phyloP scores from a whole-genome alignment of 768 basidiomycete species.

The Boletus bicolor region DNA sequence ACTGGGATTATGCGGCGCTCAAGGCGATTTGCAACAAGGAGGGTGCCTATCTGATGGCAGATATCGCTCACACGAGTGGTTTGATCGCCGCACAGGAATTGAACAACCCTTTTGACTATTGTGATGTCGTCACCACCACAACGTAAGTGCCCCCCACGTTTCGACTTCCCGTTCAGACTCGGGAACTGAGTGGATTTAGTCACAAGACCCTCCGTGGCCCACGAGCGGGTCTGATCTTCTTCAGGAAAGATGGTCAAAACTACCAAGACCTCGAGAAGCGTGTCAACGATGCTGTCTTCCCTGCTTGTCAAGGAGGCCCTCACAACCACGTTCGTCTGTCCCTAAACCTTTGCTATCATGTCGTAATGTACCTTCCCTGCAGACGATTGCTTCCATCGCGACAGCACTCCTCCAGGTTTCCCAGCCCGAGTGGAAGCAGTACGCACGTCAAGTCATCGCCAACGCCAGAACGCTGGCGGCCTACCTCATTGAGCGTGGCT shows the following conservation, averaged over 20 bases:
- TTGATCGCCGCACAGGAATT: constrained; percentile 90
- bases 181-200: constrained; percentile 32
- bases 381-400: constrained; percentile 95
- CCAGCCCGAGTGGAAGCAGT: constrained; percentile 84
- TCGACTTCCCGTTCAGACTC: not conserved
- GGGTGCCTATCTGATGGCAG: constrained; percentile 91
- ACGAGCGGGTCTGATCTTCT: constrained; percentile 97
- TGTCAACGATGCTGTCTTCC: constrained; percentile 98
- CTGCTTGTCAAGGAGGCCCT: constrained; percentile 98
- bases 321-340: constrained; percentile 82
- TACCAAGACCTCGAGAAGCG: constrained; percentile 90
- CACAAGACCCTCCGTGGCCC: constrained; percentile 99
- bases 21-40: constrained; percentile 81
- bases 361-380: not conserved
- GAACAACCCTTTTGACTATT: constrained; percentile 89
- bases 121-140: constrained; percentile 97
- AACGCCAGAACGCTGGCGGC: constrained; percentile 80
- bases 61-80: constrained; percentile 97
- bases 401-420: constrained; percentile 89
- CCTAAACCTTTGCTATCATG: not conserved
- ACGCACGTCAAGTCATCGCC: constrained; percentile 91
- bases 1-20: constrained; percentile 91
- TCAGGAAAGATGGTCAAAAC: constrained; percentile 85
- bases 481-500: constrained; percentile 72
- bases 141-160: constrained; percentile 51